These are phyloP conservation scores for Asclepias syriaca DNA, from an alignment of 257 asterid species.

Conservation along the genomic window DNA sequence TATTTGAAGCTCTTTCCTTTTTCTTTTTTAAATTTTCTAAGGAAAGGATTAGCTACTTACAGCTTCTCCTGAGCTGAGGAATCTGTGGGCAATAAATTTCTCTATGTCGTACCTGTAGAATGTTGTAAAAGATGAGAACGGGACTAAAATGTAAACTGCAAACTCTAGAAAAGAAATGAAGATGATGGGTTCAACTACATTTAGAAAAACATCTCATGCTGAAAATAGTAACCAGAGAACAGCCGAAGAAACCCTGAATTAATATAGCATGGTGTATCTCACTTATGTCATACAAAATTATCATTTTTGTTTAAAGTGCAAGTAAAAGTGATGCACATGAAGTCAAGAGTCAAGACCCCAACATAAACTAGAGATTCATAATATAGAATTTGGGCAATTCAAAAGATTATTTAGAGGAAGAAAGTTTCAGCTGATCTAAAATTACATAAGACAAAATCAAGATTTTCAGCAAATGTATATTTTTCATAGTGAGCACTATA, in stretches of 20 bases:
- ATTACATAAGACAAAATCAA: background rate
- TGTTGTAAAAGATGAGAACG: background rate
- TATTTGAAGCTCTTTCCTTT: too few relatives aligned
- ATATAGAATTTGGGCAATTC: background rate
- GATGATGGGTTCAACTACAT: background rate
- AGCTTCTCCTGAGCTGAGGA: constrained; percentile 52
- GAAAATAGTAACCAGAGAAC: background rate
- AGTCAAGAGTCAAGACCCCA: background rate
- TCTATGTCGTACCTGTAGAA: constrained; percentile 84
- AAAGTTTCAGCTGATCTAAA: background rate
- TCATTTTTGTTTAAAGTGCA: background rate
- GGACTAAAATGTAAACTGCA: background rate
- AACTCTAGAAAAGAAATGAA: background rate
- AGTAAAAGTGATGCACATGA: background rate
- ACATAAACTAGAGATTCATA: background rate
- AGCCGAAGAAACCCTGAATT: background rate
- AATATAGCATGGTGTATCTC: background rate
- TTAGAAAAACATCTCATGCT: background rate
- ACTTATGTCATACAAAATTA: background rate
- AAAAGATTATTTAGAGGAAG: background rate
- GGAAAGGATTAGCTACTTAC: constrained; percentile 48
- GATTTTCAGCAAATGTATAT: background rate
- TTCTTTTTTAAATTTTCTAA: too few relatives aligned
- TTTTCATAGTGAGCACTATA: background rate
- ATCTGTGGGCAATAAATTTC: constrained; percentile 60